These are phyloP conservation scores for Suillus clintonianus DNA, from an alignment of 768 basidiomycete genomes.

Conservation along the genomic window DNA sequence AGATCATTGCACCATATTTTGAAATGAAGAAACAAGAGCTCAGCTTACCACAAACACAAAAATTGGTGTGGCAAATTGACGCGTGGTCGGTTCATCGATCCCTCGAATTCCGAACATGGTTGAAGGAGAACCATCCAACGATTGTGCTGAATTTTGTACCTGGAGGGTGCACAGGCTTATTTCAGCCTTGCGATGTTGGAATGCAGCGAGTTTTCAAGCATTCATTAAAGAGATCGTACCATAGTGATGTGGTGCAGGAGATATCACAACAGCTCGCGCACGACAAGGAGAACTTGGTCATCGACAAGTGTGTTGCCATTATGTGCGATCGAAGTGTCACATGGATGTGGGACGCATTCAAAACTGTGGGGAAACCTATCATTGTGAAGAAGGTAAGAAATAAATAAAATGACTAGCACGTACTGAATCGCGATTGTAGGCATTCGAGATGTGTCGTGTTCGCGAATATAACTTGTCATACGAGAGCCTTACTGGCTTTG, in stretches of 20 bases:
- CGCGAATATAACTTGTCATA: no score
- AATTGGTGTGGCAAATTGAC: conserved; percentile 8
- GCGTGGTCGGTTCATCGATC: no score
- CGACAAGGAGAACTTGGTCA: not conserved
- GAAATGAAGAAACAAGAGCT: conserved; percentile 15
- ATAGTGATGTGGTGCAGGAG: conserved; percentile 13
- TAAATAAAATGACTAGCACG: no score
- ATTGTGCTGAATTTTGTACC: no score
- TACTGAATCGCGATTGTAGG: no score
- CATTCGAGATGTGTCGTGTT: no score
- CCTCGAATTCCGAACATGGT: no score
- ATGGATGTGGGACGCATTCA: conserved; percentile 37
- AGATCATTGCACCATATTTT: no score
- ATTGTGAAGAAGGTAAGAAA: no score
- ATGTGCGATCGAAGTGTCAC: conserved; percentile 24
- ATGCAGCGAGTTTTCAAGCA: conserved; percentile 21
- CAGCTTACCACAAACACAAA: conserved; percentile 20
- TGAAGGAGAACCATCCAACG: no score
- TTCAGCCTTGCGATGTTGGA: conserved; percentile 36
- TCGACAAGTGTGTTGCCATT: conserved; percentile 22
- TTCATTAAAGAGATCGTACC: conserved; percentile 9
- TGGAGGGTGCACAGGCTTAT: conserved; percentile 18
- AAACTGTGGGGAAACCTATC: no score
- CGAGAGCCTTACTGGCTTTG: no score
- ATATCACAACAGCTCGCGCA: not conserved